Evolutionary conservation across 768 basidiomycete genomes (phyloP).

Genomic region (Scleroderma bovista): DNA sequence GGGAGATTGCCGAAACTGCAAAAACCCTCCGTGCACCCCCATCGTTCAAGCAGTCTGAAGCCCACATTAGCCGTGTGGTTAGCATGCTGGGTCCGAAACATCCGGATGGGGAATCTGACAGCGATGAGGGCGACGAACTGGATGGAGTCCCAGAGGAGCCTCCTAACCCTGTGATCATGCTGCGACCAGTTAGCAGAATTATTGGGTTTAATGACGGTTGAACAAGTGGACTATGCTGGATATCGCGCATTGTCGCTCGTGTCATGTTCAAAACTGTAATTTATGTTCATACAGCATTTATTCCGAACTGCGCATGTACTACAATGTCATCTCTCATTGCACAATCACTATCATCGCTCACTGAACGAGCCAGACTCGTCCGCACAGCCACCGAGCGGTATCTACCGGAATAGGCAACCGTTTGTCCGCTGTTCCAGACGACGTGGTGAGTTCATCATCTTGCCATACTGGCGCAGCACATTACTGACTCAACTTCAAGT

Average conservation of each 20-base stretch:
- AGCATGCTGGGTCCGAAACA: conserved; percentile 60
- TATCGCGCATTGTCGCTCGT: not conserved
- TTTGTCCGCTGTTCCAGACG: not conserved
- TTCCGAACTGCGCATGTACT: not conserved
- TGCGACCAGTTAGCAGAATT: conserved; percentile 54
- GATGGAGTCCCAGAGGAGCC: conserved; percentile 38
- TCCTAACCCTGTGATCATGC: conserved; percentile 44
- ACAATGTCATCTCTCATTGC: not conserved
- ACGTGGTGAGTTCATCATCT: not conserved
- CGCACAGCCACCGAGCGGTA: too few species aligned
- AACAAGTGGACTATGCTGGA: not conserved
- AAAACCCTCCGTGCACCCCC: conserved; percentile 45
- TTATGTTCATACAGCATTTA: not conserved
- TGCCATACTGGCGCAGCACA: not conserved
- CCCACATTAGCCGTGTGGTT: conserved; percentile 42
- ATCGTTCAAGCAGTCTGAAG: conserved; percentile 38
- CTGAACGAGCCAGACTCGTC: too few species aligned
- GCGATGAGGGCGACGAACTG: conserved; percentile 51
- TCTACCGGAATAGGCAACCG: too few species aligned
- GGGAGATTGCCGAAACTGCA: conserved; percentile 47
- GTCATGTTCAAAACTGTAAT: not conserved
- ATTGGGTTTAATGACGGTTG: conserved; percentile 44
- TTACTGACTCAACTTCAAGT: not conserved
- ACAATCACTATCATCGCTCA: not conserved
- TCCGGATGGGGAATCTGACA: conserved; percentile 48